Evolutionary conservation across 176 grass and related monocot genomes (phyloP).

Genomic region (Bonia amplexicaulis): DNA sequence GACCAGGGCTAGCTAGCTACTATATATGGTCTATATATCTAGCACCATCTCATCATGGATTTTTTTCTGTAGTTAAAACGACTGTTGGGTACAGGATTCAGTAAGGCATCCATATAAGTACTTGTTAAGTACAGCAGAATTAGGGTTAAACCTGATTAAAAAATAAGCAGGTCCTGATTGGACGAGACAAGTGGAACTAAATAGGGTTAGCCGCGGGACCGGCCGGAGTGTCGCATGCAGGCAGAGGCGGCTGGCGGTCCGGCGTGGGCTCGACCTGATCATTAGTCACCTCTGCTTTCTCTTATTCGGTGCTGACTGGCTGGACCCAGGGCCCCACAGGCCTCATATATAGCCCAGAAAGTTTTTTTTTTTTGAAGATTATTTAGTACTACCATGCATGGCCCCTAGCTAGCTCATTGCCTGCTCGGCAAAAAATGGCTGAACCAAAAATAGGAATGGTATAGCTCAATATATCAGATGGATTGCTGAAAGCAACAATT

Average conservation of each 20-base stretch:
- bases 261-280: constrained; percentile 46
- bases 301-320: background rate
- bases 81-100: background rate
- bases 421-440: background rate
- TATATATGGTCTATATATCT: background rate
- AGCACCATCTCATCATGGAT: background rate
- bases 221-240: background rate
- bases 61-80: background rate
- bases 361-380: too few relatives aligned
- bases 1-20: background rate
- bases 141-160: constrained; percentile 8
- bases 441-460: background rate
- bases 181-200: background rate
- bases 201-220: background rate
- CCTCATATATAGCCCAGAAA: background rate
- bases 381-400: background rate
- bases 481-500: background rate
- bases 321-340: background rate
- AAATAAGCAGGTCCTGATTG: background rate
- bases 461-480: background rate
- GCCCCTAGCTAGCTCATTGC: too few relatives aligned
- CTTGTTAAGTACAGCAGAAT: background rate
- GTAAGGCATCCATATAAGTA: background rate
- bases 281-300: background rate
- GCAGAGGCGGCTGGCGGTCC: constrained; percentile 25